Base-by-base conservation (phyloP, 352 stramenopile species). In the Phytophthora boehmeriae region DNA sequence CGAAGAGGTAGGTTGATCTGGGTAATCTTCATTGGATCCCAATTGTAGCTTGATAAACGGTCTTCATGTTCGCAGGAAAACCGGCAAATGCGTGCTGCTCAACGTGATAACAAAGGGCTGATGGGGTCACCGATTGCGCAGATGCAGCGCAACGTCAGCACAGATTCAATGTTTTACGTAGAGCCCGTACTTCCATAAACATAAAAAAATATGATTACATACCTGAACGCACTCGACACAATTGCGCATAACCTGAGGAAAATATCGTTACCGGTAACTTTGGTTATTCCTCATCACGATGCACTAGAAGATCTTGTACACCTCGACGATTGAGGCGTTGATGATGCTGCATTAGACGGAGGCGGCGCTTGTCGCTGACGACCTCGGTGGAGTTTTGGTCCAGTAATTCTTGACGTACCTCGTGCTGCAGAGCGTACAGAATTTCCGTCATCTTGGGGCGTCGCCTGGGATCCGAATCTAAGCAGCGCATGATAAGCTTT, bases 391-490 rank as follows among this genome's bases (percentile, higher is more conserved):
- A 81, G 55, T 81, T 88, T 48, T 85, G 71, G 49, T 86, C 74
- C 55, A 90, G 51, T 6, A 94, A 69, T 70, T 95, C 86, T 45
- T 93, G 76, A 8, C 86, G 78, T 20, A 95, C 68, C 57, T 92
- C 83, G 60, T 89, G 73, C 59, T 95, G 86, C 23, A 95, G 57
- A 13, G 74, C 66, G 32, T 80, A 70, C 11, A 95, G 67, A 28
- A 95, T 92, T 54, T 90, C 79, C 1, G 83, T 87, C 86, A 95
- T 95, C 56, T 78, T 83, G 4, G 86, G 86, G 0, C 86, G 78
- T 0, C 71, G 69, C 8, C 71, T 81, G 10, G 83, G 77, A 50
- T 89, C 65, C n/a, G 68, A 57, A 42, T 89, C 70, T 16, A 95
- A 68, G 41, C 86, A 94, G 1, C 75, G 77, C 22, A 56, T 45